Evolutionary conservation across 1,284 basidiomycete genomes (phyloP).

Genomic region (Malassezia nana): DNA sequence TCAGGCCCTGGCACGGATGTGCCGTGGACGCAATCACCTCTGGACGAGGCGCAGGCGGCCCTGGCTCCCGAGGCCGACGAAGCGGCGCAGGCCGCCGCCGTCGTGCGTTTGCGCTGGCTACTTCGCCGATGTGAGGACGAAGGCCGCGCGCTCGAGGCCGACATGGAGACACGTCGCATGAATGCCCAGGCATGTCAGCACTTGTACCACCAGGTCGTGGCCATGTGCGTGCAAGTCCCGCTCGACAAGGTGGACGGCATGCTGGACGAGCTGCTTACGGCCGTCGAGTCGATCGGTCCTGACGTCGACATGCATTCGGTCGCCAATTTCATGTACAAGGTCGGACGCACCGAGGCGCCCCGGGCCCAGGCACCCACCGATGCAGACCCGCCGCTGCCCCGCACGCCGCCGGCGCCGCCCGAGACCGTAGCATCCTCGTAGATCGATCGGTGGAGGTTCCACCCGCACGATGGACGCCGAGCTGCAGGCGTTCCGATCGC

Average conservation of each 20-base stretch:
- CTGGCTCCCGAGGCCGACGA: slow-evolving; percentile 64
- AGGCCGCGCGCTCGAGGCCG: slow-evolving; percentile 54
- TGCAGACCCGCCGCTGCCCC: neutral
- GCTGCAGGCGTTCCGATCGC: slow-evolving; percentile 10
- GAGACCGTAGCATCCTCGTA: neutral
- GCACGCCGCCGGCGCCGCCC: neutral
- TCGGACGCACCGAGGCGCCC: slow-evolving; percentile 15
- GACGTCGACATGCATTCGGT: slow-evolving; percentile 75
- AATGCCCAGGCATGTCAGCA: slow-evolving; percentile 62
- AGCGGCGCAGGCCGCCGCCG: slow-evolving; percentile 56
- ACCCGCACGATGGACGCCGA: slow-evolving; percentile 3
- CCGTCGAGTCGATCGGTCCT: slow-evolving; percentile 71
- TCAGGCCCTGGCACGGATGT: neutral
- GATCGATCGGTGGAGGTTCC: neutral
- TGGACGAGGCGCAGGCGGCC: slow-evolving; percentile 55
- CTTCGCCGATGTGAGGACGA: slow-evolving; percentile 9
- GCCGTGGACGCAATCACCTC: neutral
- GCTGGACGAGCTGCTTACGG: slow-evolving; percentile 74
- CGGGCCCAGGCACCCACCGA: neutral
- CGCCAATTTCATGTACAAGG: slow-evolving; percentile 68
- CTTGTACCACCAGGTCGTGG: slow-evolving; percentile 80
- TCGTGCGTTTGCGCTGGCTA: slow-evolving; percentile 32
- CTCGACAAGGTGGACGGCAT: slow-evolving; percentile 80
- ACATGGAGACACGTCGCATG: slow-evolving; percentile 68
- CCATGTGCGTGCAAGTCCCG: slow-evolving; percentile 74